Evolutionary conservation across 2,329 filamentous ascomycete genomes (phyloP), one percentile per base, ranked within the genome.

Genomic region (Ceratocystiopsis brevicomis): DNA sequence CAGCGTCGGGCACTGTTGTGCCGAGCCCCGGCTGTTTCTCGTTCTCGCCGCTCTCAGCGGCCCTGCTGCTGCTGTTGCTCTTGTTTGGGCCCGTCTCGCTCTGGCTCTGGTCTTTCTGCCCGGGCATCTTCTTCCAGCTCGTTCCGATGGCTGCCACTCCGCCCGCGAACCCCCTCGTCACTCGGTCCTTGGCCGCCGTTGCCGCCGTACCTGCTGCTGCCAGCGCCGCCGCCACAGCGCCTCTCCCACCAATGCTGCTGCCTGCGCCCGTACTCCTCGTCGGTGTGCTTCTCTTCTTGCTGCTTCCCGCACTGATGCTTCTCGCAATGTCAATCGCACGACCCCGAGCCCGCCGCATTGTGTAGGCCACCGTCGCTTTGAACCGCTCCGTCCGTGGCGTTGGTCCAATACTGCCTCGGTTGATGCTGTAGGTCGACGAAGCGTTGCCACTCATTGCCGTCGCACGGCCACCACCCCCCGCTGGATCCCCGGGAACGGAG

Each of bases 361-460:
- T 59, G 45, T 60, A 59, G 13, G 58, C 59, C 3, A 68, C 43
- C 2, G 59, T 54, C 3, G 59, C 60, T 52, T 55, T 61, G 45
- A 67, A 48, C 49, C 62, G 64, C 46, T 59, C 57, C 3, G 61
- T 53, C 17, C 62, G 54, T 5, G 66, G 60, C 3, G 68, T 71
- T 15, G 68, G 67, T 0, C 66, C 67, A n/a, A 68, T 57, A 25
- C 66, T 68, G 37, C 56, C 57, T 13, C 64, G 62, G 48, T 64
- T 63, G 45, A 67, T 64, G 32, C 58, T 50, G 44, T 67, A 67
- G 25, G 25, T 9, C 6, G 25, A 30, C 13, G 46, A 49, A 25
- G 54, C 53, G 48, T 57, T 57, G 35, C 37, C 42, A 34, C 52
- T 51, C 42, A 52, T 54, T 40, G 47, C 48, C 17, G 33, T 44